These are phyloP conservation scores for Claviceps digitariae DNA, from an alignment of 2,329 filamentous ascomycete genomes.

Conservation along the genomic window DNA sequence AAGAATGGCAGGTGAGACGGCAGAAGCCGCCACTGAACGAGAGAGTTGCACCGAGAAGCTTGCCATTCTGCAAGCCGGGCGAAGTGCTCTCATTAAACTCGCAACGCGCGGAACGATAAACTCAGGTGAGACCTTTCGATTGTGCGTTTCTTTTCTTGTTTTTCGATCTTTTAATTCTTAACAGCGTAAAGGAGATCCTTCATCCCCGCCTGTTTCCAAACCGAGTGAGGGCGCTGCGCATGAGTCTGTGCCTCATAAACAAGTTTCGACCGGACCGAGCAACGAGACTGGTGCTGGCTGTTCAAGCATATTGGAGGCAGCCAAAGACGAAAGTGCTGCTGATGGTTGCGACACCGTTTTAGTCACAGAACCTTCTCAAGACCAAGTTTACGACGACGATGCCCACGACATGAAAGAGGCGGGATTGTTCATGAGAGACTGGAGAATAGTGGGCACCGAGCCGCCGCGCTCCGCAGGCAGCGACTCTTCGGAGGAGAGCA, in stretches of 20 bases:
- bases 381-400: too few species aligned
- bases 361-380: too few species aligned
- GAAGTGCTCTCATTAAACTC: not conserved
- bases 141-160: not conserved
- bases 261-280: not conserved
- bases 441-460: too few species aligned
- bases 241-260: not conserved
- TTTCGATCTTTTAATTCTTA: not conserved
- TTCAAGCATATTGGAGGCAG: not conserved
- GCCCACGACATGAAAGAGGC: too few species aligned
- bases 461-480: too few species aligned
- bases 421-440: too few species aligned
- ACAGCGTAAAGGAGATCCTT: not conserved
- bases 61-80: not conserved
- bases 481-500: too few species aligned
- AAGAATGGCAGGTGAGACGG: not conserved
- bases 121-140: not conserved
- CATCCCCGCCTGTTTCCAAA: not conserved
- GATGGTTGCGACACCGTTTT: too few species aligned
- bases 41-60: constrained; percentile 2
- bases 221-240: not conserved
- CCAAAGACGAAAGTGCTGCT: not conserved
- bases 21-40: constrained; percentile 3
- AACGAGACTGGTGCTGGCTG: not conserved
- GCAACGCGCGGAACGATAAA: not conserved